Conservation (phyloP, 208 protist genomes). For the Lotmaria passim region DNA sequence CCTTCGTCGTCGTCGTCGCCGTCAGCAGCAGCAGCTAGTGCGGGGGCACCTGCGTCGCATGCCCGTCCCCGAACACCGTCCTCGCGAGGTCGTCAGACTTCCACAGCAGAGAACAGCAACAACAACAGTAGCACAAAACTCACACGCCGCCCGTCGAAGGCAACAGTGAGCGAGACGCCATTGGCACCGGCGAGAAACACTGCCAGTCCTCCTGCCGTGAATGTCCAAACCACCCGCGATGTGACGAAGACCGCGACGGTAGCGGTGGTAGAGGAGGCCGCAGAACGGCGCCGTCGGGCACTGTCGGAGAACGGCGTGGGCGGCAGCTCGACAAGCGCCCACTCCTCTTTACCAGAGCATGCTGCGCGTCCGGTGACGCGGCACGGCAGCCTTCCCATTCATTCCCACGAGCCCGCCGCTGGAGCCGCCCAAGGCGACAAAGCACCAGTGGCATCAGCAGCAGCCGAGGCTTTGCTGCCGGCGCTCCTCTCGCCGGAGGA, state of each 20-base stretch:
- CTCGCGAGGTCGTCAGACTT: neutral
- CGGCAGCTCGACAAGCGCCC: neutral
- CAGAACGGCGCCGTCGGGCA: slow-evolving; percentile 9
- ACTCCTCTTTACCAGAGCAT: neutral
- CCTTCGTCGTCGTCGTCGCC: neutral
- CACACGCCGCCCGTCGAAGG: neutral
- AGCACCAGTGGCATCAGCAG: slow-evolving; percentile 1
- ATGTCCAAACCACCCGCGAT: neutral
- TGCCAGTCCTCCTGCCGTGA: neutral
- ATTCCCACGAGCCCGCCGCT: neutral
- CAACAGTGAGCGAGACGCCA: neutral
- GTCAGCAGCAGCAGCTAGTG: no score
- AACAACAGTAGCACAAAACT: slow-evolving; percentile 1
- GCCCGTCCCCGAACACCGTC: neutral
- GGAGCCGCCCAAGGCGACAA: neutral
- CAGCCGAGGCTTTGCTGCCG: slow-evolving; percentile 42
- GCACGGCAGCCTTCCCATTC: neutral
- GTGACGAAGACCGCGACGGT: neutral
- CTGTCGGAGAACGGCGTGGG: neutral
- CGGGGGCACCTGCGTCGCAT: neutral
- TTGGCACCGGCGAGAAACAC: neutral
- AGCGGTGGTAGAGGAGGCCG: neutral
- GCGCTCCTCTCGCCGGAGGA: slow-evolving; percentile 44
- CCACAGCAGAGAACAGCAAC: slow-evolving; percentile 1
- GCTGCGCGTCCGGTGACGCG: neutral